Percentiles rank a stretch among this genome's conserved stretches.
phyloP scores from a whole-genome alignment of 2,329 filamentous ascomycete genomes.

The Hortaea werneckii region DNA sequence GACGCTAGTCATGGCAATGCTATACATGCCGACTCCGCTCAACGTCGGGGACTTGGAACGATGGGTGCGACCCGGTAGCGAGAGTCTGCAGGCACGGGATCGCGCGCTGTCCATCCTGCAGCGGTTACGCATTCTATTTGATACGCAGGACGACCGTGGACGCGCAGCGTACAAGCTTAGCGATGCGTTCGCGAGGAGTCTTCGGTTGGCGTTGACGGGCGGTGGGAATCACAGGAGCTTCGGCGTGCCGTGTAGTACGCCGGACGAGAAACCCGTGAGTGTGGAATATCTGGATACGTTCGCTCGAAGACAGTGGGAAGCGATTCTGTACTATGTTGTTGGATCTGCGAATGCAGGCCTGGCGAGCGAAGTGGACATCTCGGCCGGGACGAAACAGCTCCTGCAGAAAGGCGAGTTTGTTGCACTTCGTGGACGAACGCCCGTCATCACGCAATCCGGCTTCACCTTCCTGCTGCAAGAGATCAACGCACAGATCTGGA shows the following conservation, averaged over 20 bases:
- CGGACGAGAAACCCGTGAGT: constrained; percentile 54
- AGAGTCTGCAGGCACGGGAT: constrained; percentile 53
- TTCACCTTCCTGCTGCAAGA: constrained; percentile 94
- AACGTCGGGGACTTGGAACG: constrained; percentile 69
- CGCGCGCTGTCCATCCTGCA: constrained; percentile 72
- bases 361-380: constrained; percentile 33
- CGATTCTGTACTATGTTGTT: constrained; percentile 91
- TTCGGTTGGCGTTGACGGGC: constrained; percentile 75
- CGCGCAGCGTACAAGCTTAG: constrained; percentile 62
- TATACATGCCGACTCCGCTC: constrained; percentile 79
- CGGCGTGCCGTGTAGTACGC: constrained; percentile 68
- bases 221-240: constrained; percentile 82
- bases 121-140: constrained; percentile 74
- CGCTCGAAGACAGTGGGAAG: constrained; percentile 85
- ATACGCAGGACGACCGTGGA: constrained; percentile 48
- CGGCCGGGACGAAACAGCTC: constrained; percentile 72
- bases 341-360: constrained; percentile 54
- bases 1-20: constrained; percentile 86
- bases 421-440: constrained; percentile 34
- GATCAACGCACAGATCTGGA: constrained; percentile 95
- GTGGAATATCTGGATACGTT: constrained; percentile 71
- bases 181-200: constrained; percentile 69
- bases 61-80: constrained; percentile 62
- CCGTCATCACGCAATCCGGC: constrained; percentile 80
- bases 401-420: constrained; percentile 74